Evolutionary conservation across 106 monocot species (phyloP).

Genomic region (Iris macrosiphon): DNA sequence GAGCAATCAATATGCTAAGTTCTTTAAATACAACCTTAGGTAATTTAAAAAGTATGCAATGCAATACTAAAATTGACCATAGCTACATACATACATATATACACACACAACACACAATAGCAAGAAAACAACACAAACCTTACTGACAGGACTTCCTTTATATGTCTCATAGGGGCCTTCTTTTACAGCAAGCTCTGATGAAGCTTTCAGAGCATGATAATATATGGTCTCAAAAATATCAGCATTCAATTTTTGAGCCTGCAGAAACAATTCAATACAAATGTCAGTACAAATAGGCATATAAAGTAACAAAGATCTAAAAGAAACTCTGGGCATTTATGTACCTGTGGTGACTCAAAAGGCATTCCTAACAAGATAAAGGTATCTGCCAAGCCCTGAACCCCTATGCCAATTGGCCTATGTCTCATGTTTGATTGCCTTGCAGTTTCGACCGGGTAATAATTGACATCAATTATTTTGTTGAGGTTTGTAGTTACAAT

Average conservation of each 20-base stretch:
- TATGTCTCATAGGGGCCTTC: slow-evolving; percentile 93
- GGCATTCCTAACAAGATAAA: slow-evolving; percentile 94
- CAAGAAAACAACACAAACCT: slow-evolving; percentile 36
- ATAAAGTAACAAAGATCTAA: not conserved
- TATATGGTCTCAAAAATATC: slow-evolving; percentile 98
- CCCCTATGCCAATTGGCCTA: slow-evolving; percentile 93
- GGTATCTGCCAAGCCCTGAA: slow-evolving; percentile 94
- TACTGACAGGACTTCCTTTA: slow-evolving; percentile 79
- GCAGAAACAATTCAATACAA: slow-evolving; percentile 10
- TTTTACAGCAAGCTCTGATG: slow-evolving; percentile 63
- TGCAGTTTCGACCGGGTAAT: slow-evolving; percentile 90
- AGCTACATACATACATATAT: too few relatives aligned
- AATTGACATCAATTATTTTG: slow-evolving; percentile 94
- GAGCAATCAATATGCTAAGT: too few relatives aligned
- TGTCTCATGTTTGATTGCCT: slow-evolving; percentile 75
- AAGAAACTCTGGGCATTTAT: not conserved
- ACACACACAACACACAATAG: too few relatives aligned
- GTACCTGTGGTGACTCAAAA: slow-evolving; percentile 95
- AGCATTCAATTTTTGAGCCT: slow-evolving; percentile 86
- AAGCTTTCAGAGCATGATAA: slow-evolving; percentile 78
- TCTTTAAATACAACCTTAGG: too few relatives aligned
- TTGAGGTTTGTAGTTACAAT: slow-evolving; percentile 80
- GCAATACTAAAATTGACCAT: too few relatives aligned
- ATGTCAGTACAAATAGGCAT: too few relatives aligned
- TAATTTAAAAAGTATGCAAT: too few relatives aligned